Conservation (phyloP, 257 asterid species). For the Solanum phureja region DNA sequence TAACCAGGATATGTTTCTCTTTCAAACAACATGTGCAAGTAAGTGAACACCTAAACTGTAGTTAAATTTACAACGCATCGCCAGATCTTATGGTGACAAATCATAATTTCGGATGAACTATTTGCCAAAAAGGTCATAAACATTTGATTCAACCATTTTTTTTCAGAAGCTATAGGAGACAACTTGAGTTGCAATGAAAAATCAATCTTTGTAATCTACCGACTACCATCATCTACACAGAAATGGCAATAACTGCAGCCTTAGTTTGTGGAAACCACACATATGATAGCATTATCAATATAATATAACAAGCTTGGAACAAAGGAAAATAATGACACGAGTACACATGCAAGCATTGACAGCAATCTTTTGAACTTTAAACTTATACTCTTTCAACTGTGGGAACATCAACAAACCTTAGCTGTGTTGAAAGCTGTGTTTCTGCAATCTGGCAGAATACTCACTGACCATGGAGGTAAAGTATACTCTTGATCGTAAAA, state of each 20-base stretch:
- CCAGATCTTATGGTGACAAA: background rate
- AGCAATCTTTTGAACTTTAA: background rate
- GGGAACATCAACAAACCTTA: slow-evolving; percentile 33
- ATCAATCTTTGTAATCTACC: background rate
- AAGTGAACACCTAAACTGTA: background rate
- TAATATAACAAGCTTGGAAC: background rate
- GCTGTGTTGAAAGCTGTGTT: slow-evolving; percentile 68
- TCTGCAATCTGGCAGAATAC: slow-evolving; percentile 83
- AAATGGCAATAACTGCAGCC: background rate
- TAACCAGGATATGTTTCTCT: background rate
- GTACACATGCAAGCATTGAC: background rate
- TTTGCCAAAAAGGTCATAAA: background rate
- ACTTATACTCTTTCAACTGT: background rate
- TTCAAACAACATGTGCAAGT: background rate
- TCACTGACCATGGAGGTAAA: slow-evolving; percentile 94
- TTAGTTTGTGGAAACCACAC: background rate
- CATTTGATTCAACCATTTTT: background rate
- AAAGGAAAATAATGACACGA: background rate
- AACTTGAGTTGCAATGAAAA: background rate
- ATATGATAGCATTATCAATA: background rate
- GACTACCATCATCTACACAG: background rate
- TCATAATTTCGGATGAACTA: background rate
- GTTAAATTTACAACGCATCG: background rate
- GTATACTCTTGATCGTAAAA: slow-evolving; percentile 47
- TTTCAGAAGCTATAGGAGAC: background rate